phyloP scores from a whole-genome alignment of 2,329 filamentous ascomycete species.

The Sporothrix dimorphospora region DNA sequence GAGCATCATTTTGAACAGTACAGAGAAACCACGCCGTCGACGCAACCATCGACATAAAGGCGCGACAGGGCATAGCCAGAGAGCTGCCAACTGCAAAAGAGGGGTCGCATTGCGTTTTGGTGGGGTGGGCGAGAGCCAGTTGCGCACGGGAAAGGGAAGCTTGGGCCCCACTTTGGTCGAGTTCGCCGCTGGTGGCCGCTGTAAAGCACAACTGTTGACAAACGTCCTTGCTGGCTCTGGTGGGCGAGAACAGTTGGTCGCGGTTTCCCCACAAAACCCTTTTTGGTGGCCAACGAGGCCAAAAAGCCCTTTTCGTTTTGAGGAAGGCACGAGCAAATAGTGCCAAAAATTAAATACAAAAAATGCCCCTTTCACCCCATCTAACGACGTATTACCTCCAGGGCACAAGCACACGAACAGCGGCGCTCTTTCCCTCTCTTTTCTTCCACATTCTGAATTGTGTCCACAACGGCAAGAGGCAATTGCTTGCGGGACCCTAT shows the following conservation, averaged over 20 bases:
- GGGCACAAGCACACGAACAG: background rate
- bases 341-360: constrained; percentile 18
- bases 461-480: constrained; percentile 24
- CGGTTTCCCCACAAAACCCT: constrained; percentile 20
- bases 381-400: background rate
- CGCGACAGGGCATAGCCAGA: background rate
- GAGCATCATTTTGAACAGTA: background rate
- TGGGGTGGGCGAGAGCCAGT: background rate
- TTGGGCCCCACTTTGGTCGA: background rate
- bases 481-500: background rate
- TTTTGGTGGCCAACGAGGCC: background rate
- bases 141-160: background rate
- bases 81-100: background rate
- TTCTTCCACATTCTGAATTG: constrained; percentile 2
- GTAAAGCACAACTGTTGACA: background rate
- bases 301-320: constrained; percentile 21
- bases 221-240: constrained; percentile 1
- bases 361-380: background rate
- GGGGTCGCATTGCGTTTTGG: constrained; percentile 12
- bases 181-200: constrained; percentile 1
- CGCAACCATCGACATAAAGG: too few relatives aligned
- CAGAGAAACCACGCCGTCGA: too few relatives aligned
- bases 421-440: background rate
- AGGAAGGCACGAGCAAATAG: constrained; percentile 17
- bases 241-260: constrained; percentile 3